Evolutionary conservation across 2,329 filamentous ascomycete species (phyloP).

Genomic region (Thielaviopsis euricoi): DNA sequence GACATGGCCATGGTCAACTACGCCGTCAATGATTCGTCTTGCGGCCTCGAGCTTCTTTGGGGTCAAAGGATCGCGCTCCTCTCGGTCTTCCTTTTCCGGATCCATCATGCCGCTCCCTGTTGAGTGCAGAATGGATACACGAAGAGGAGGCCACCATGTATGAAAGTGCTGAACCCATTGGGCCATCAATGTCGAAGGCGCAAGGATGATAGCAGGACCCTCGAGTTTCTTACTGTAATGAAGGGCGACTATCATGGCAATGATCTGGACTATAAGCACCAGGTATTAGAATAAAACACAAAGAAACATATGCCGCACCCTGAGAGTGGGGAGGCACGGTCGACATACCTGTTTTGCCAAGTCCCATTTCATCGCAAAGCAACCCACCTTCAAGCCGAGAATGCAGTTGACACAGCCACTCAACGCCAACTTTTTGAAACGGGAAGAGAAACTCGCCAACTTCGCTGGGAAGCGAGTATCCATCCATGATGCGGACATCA

Average conservation of each 20-base stretch:
- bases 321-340: no score
- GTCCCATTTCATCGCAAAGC: slow-evolving; percentile 92
- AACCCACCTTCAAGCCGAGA: slow-evolving; percentile 84
- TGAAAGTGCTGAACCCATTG: slow-evolving; percentile 99
- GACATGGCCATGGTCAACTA: slow-evolving; percentile 74
- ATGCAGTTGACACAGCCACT: slow-evolving; percentile 90
- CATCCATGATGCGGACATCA: slow-evolving; percentile 59
- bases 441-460: slow-evolving; percentile 86
- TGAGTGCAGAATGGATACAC: slow-evolving; percentile 87
- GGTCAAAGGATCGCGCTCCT: slow-evolving; percentile 28
- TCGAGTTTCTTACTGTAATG: slow-evolving; percentile 79
- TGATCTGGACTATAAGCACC: slow-evolving; percentile 31
- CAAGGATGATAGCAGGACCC: slow-evolving; percentile 79
- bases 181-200: slow-evolving; percentile 83
- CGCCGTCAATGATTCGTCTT: slow-evolving; percentile 64
- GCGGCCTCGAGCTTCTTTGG: slow-evolving; percentile 47
- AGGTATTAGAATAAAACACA: background rate
- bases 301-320: no score
- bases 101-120: slow-evolving; percentile 96
- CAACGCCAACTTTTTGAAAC: slow-evolving; percentile 92
- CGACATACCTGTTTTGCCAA: slow-evolving; percentile 65
- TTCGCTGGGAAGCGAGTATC: slow-evolving; percentile 72
- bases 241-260: slow-evolving; percentile 71
- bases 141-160: slow-evolving; percentile 96
- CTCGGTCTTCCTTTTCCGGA: slow-evolving; percentile 42